A percentile compares a stretch with the other conserved stretches of the same genome.
Conservation (phyloP, 169 alveolate species). For the Plasmodium knowlesi region DNA sequence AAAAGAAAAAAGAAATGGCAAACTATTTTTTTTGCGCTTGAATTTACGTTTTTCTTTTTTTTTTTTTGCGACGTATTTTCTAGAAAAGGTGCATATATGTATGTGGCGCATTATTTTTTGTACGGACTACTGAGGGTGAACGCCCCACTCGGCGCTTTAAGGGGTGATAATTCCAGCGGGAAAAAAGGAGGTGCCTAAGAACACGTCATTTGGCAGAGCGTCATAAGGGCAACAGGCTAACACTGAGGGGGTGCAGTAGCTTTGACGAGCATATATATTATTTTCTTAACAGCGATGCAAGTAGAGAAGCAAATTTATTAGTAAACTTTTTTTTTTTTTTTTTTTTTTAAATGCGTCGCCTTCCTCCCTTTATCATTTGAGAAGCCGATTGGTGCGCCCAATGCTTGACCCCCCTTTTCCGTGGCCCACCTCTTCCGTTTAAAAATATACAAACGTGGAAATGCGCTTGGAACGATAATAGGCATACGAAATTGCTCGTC, state of each 20-base stretch:
- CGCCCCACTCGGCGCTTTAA: not conserved
- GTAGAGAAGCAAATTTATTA: not conserved
- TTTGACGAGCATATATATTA: not conserved
- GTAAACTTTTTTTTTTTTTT: not conserved
- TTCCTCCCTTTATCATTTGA: not conserved
- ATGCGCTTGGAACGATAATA: not conserved
- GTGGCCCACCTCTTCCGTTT: not conserved
- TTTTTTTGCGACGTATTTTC: not conserved
- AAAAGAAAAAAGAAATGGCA: not conserved
- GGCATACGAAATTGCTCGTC: not conserved
- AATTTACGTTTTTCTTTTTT: too few species aligned
- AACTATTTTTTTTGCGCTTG: not conserved
- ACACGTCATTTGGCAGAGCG: not conserved
- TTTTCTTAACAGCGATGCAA: not conserved
- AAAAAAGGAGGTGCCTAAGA: not conserved
- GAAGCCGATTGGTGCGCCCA: not conserved
- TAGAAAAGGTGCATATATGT: not conserved
- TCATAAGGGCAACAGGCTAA: not conserved
- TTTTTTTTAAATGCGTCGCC: too few species aligned
- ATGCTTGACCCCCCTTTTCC: not conserved
- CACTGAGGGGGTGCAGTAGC: not conserved
- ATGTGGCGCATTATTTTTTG: not conserved
- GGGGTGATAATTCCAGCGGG: not conserved
- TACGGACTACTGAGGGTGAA: not conserved
- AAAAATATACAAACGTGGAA: not conserved